Percentiles rank a stretch among this genome's conserved stretches.
Evolutionary conservation across 257 asterid species (phyloP).

Genomic region (Fraxinus quadrangulata): DNA sequence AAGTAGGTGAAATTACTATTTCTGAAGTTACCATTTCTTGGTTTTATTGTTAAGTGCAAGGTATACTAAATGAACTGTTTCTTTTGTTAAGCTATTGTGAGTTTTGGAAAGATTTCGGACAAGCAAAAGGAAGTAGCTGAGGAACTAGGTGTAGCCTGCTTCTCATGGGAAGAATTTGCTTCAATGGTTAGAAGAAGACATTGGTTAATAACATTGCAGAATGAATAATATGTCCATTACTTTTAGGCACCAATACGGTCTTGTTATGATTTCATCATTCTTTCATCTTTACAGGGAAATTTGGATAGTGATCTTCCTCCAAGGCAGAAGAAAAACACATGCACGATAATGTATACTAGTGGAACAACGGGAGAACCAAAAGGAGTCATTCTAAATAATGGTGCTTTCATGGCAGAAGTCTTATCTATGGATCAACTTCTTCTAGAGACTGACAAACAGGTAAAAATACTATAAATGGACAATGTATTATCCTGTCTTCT

Average conservation of each 20-base stretch:
- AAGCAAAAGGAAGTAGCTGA: constrained; percentile 66
- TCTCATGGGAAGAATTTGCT: constrained; percentile 82
- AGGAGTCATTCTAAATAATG: constrained; percentile 75
- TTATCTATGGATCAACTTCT: constrained; percentile 75
- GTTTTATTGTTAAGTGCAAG: background rate
- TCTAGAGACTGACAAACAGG: constrained; percentile 63
- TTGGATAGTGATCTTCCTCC: constrained; percentile 59
- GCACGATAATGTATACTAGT: constrained; percentile 94
- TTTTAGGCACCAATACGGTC: background rate
- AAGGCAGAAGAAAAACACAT: constrained; percentile 53
- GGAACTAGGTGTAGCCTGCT: constrained; percentile 70
- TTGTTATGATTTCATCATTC: background rate
- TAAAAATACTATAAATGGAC: constrained; percentile 13
- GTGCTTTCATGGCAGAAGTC: constrained; percentile 81
- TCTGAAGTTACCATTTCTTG: background rate
- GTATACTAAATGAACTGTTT: constrained; percentile 24
- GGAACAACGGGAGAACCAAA: constrained; percentile 98
- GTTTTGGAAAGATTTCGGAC: constrained; percentile 67
- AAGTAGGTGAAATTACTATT: constrained; percentile 51
- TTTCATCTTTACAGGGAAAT: constrained; percentile 49
- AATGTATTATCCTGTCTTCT: background rate
- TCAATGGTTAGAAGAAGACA: constrained; percentile 46
- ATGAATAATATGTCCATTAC: background rate
- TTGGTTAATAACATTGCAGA: background rate
- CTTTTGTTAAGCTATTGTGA: constrained; percentile 66